phyloP scores from a whole-genome alignment of 2,329 filamentous ascomycete species.

The Drechslera avenae region DNA sequence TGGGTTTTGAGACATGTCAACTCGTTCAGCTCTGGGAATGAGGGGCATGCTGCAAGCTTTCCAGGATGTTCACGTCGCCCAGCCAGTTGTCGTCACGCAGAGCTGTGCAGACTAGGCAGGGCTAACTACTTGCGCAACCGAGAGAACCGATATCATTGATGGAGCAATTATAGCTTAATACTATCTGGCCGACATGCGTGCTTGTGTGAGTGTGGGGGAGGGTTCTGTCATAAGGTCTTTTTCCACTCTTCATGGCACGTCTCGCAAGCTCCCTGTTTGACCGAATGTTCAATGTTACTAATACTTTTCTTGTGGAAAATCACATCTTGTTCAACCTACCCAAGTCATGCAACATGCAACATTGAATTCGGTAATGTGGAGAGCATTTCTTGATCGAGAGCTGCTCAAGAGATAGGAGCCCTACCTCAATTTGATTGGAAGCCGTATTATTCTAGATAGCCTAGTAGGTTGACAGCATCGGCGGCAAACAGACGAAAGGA shows the following conservation, averaged over 20 bases:
- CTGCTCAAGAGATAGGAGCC: too few relatives aligned
- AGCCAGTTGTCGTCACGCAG: conserved; percentile 22
- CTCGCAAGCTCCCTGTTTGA: background rate
- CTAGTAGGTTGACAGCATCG: too few relatives aligned
- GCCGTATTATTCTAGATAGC: too few relatives aligned
- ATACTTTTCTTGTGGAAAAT: too few relatives aligned
- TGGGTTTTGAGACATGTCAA: conserved; percentile 20
- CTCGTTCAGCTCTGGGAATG: conserved; percentile 38
- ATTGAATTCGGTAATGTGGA: too few relatives aligned
- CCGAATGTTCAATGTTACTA: too few relatives aligned
- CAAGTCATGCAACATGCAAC: too few relatives aligned
- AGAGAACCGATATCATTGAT: conserved; percentile 34
- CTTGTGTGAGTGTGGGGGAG: too few relatives aligned
- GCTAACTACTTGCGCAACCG: conserved; percentile 35
- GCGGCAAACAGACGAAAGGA: too few relatives aligned
- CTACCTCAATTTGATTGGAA: too few relatives aligned
- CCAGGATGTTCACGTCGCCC: conserved; percentile 32
- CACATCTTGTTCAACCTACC: too few relatives aligned
- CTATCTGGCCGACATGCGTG: background rate
- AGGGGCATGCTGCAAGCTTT: conserved; percentile 40
- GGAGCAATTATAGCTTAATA: conserved; percentile 4
- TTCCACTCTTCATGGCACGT: conserved; percentile 51
- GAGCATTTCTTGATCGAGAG: too few relatives aligned
- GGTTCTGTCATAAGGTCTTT: conserved; percentile 48
- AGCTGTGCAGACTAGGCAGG: conserved; percentile 32